These are phyloP conservation scores for Petrea volubilis DNA, from an alignment of 257 asterid genomes.

Conservation along the genomic window DNA sequence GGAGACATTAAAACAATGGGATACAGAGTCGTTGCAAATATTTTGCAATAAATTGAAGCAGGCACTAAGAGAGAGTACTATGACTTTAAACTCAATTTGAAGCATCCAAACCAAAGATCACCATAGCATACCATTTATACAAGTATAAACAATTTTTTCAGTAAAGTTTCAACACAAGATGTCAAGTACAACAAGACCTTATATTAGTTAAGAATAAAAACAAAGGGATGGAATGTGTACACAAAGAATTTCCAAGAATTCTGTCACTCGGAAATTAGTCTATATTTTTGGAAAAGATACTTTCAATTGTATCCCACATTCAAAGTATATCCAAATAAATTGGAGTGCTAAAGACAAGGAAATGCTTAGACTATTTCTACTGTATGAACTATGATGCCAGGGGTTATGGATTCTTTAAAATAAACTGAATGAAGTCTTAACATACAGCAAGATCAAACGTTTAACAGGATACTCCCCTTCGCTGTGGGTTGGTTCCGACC, in stretches of 20 bases:
- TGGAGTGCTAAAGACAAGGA: not conserved
- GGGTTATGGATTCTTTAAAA: not conserved
- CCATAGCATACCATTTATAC: not conserved
- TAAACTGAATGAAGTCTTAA: not conserved
- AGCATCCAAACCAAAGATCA: slow-evolving; percentile 1
- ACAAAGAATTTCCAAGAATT: not conserved
- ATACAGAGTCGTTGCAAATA: not conserved
- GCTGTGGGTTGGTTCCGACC: not conserved
- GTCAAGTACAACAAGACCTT: not conserved
- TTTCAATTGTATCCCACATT: not conserved
- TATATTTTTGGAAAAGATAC: not conserved
- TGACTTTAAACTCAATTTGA: not conserved
- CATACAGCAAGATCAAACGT: not conserved
- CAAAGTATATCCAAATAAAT: not conserved
- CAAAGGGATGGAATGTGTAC: not conserved
- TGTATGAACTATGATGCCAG: not conserved
- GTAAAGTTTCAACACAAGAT: not conserved
- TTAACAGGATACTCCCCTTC: not conserved
- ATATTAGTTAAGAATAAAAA: not conserved
- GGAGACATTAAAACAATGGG: slow-evolving; percentile 10
- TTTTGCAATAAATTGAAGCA: not conserved
- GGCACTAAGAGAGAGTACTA: not conserved
- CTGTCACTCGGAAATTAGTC: not conserved
- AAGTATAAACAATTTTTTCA: not conserved
- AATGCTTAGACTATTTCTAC: too few relatives aligned